Conservation (phyloP, 2,329 filamentous ascomycete species). For the Ophiostoma ulmi region DNA sequence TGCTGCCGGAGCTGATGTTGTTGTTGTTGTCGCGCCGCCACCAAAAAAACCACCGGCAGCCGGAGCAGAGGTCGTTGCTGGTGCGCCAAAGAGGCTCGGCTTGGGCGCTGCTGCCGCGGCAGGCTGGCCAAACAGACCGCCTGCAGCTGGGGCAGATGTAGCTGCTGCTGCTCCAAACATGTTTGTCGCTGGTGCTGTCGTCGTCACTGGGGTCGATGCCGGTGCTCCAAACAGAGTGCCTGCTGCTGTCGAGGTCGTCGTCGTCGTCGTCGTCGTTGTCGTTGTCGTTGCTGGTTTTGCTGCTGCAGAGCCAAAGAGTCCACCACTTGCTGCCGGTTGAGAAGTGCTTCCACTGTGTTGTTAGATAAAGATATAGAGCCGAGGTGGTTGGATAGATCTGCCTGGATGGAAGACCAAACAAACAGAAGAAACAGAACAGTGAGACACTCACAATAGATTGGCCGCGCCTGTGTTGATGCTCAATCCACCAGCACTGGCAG, state of each 20-base stretch:
- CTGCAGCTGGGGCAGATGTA: neutral
- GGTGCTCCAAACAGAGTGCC: constrained; percentile 32
- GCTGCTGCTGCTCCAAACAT: constrained; percentile 16
- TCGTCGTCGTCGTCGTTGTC: constrained; percentile 5
- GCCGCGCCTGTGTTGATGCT: constrained; percentile 60
- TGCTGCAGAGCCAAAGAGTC: constrained; percentile 14
- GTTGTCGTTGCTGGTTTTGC: constrained; percentile 11
- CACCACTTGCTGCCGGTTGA: constrained; percentile 29
- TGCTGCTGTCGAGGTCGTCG: constrained; percentile 18
- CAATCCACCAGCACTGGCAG: constrained; percentile 55
- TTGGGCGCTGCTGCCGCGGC: constrained; percentile 18
- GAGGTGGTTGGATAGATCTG: neutral
- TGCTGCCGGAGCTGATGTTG: constrained; percentile 12
- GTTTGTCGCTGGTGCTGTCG: constrained; percentile 28
- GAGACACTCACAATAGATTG: constrained; percentile 47
- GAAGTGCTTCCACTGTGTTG: constrained; percentile 24
- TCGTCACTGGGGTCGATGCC: constrained; percentile 25
- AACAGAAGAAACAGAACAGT: neutral
- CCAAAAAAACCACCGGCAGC: constrained; percentile 17
- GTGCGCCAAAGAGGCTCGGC: constrained; percentile 20
- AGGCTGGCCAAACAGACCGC: constrained; percentile 24
- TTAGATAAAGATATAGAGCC: neutral
- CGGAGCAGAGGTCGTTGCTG: constrained; percentile 14
- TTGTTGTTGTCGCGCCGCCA: constrained; percentile 30
- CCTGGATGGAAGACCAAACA: neutral